phyloP scores from a whole-genome alignment of 345 rosid genomes.

The Sisymbrium altissimum region DNA sequence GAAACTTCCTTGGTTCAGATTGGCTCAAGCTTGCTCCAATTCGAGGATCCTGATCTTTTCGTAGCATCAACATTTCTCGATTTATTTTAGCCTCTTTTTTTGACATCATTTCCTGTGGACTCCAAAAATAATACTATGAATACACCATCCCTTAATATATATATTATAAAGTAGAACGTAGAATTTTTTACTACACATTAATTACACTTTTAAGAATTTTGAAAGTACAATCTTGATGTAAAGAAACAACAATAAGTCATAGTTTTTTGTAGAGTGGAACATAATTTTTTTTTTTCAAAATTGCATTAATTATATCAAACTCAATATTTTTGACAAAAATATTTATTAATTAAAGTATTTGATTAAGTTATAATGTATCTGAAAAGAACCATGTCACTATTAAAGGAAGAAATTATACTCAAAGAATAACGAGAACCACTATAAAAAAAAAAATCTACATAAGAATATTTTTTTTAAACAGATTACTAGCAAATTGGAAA shows the following conservation, averaged over 20 bases:
- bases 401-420: no score
- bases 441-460: no score
- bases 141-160: no score
- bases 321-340: neutral
- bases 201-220: neutral
- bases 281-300: no score
- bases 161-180: no score
- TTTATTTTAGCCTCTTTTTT: neutral
- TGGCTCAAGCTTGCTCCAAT: neutral
- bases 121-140: neutral
- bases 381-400: neutral
- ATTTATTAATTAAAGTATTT: neutral
- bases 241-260: neutral
- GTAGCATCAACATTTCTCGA: neutral
- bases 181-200: neutral
- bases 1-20: neutral
- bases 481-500: no score
- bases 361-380: neutral
- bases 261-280: no score
- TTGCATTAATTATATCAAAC: neutral
- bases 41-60: neutral
- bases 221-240: neutral
- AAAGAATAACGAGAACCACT: neutral
- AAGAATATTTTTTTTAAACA: no score
- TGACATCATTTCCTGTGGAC: neutral